Evolutionary conservation across 202 grass and related monocot species (phyloP).

Genomic region (Brachypodium distachyon): DNA sequence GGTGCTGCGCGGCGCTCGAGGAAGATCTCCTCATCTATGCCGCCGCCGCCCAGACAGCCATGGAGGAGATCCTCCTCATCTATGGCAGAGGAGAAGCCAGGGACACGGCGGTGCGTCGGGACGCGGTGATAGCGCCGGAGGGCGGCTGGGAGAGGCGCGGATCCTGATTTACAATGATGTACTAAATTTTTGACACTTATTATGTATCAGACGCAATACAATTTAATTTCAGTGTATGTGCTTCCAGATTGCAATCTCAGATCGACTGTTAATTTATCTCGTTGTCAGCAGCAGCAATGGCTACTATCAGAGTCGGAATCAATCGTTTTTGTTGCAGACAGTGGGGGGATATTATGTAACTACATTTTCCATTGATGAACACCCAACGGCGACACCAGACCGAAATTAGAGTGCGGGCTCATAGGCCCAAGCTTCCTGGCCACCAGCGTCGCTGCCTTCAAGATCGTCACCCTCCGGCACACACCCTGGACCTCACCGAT

Average conservation of each 20-base stretch:
- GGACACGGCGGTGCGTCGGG: no score
- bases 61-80: no score
- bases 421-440: background rate
- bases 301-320: background rate
- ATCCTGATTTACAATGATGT: no score
- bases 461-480: background rate
- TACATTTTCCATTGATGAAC: background rate
- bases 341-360: background rate
- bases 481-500: background rate
- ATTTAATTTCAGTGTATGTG: background rate
- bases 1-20: no score
- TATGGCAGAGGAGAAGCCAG: no score
- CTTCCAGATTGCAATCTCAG: background rate
- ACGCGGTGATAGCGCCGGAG: no score
- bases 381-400: background rate
- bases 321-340: background rate
- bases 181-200: no score
- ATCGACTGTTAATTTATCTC: background rate
- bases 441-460: background rate
- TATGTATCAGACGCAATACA: no score
- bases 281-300: background rate
- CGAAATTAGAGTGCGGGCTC: background rate
- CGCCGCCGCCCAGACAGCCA: no score
- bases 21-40: no score
- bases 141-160: no score